Evolutionary conservation across 768 basidiomycete genomes (phyloP), one percentile per base, ranked within the genome.

Genomic region (Multifurca ochricompacta): DNA sequence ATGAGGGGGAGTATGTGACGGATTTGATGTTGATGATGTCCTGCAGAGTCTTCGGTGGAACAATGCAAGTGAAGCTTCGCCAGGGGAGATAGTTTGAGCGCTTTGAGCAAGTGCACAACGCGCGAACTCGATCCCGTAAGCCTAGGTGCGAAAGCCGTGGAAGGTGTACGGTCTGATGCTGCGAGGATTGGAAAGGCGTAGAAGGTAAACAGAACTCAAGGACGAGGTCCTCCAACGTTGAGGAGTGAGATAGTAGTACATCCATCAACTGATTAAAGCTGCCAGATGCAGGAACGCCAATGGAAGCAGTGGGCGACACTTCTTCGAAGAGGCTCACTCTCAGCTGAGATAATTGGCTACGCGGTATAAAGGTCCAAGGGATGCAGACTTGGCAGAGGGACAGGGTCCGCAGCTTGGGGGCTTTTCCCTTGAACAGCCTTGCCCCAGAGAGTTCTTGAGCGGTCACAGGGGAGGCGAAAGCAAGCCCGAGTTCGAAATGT

Each of bases 341-440:
- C 35, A 56, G 11, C 23, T 51, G 35, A n/a, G 54, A 39, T 25
- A 56, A 23, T 28, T 44, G 54, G 23, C 42, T 18, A 18, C 30
- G 43, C 14, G 54, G 54, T 18, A 56, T 25, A 39, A 19, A 27
- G 8, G 43, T 21, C 54, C 48, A 56, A 8, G 27, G 35, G 18
- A 56, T 21, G 36, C 11, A 21, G 14, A 44, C 9, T 14, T 50
- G 19, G 11, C 18, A 14, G 36, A 56, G 41, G 6, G 28, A 30
- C n/a, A 50, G 25, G 11, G 28, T 27, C 36, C 48, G 41, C 27
- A 56, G 13, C 23, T 39, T 56, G 8, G 54, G 54, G 2, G 48
- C 42, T 8, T 39, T 10, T 4, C 43, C 49, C n/a, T 40, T 25
- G 36, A 50, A 56, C 13, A 44, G 34, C 0, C 19, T 23, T 1